These are phyloP conservation scores for Tolypocladium ovalisporum DNA, from an alignment of 2,329 filamentous ascomycete genomes.

Conservation along the genomic window DNA sequence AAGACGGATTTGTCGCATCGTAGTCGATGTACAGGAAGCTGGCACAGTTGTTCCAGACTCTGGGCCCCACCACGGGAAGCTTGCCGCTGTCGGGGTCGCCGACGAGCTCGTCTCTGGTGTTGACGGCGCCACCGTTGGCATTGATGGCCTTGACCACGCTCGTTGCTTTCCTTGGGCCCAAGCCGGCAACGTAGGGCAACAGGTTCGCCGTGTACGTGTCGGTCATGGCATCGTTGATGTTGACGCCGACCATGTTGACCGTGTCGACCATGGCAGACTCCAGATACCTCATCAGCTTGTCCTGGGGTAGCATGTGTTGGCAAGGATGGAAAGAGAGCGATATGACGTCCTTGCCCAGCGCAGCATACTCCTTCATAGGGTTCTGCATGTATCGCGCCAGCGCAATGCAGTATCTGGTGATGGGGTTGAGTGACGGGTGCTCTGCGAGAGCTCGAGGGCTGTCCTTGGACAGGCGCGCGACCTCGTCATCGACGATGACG, in stretches of 20 bases:
- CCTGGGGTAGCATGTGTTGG: constrained; percentile 77
- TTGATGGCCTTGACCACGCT: constrained; percentile 69
- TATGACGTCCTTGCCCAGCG: constrained; percentile 75
- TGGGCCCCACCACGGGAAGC: constrained; percentile 70
- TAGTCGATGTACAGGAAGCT: constrained; percentile 90
- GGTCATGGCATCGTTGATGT: constrained; percentile 82
- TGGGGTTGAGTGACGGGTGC: constrained; percentile 66
- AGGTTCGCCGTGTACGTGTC: constrained; percentile 78
- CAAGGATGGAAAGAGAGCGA: constrained; percentile 84
- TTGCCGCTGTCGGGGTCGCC: constrained; percentile 75
- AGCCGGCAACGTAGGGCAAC: constrained; percentile 79
- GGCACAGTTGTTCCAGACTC: constrained; percentile 93
- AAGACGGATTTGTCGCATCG: constrained; percentile 67
- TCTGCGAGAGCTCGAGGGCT: constrained; percentile 70
- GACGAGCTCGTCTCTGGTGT: constrained; percentile 76
- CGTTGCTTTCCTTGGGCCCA: constrained; percentile 85
- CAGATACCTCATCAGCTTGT: constrained; percentile 75
- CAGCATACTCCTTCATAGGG: constrained; percentile 92
- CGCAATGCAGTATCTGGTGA: constrained; percentile 82
- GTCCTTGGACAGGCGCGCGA: constrained; percentile 91
- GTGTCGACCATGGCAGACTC: constrained; percentile 98
- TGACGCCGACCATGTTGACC: constrained; percentile 92
- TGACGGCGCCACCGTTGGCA: constrained; percentile 76
- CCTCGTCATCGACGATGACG: constrained; percentile 89
- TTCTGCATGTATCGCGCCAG: constrained; percentile 89